Evolutionary conservation across 306 rosid genomes (phyloP).

Genomic region (Castanopsis chinensis): DNA sequence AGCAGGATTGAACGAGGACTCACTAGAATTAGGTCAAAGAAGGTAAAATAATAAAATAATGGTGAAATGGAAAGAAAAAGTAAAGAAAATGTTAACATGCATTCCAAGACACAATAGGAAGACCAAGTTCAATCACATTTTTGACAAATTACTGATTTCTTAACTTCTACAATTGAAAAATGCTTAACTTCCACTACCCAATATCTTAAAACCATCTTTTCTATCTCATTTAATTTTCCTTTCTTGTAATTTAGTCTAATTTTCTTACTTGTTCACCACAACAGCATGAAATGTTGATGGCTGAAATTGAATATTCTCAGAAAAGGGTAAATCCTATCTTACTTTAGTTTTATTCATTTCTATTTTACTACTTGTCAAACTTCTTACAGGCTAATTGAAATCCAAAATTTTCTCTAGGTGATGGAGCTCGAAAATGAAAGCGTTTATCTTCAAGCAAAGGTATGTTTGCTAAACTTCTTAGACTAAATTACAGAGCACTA

Average conservation of each 20-base stretch:
- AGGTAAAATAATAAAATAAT: constrained; percentile 37
- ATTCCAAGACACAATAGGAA: no score
- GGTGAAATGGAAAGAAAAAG: no score
- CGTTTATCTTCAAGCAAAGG: constrained; percentile 82
- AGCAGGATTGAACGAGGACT: constrained; percentile 89
- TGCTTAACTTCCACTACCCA: no score
- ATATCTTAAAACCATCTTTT: neutral
- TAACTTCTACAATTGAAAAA: no score
- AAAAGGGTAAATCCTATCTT: constrained; percentile 54
- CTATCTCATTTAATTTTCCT: neutral
- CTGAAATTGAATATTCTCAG: constrained; percentile 82
- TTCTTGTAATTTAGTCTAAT: neutral
- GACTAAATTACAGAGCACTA: no score
- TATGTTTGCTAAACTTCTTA: constrained; percentile 25
- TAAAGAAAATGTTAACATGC: no score
- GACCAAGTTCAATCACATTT: no score
- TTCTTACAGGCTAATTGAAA: neutral
- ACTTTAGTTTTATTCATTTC: neutral
- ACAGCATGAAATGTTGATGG: constrained; percentile 81
- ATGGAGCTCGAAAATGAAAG: constrained; percentile 87
- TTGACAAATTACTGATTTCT: no score
- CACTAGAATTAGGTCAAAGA: constrained; percentile 82
- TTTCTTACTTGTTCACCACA: neutral
- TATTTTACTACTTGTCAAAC: neutral
- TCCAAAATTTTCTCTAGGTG: constrained; percentile 40